Conservation (phyloP, 2,329 filamentous ascomycete genomes). For the Trichoderma polysporum region DNA sequence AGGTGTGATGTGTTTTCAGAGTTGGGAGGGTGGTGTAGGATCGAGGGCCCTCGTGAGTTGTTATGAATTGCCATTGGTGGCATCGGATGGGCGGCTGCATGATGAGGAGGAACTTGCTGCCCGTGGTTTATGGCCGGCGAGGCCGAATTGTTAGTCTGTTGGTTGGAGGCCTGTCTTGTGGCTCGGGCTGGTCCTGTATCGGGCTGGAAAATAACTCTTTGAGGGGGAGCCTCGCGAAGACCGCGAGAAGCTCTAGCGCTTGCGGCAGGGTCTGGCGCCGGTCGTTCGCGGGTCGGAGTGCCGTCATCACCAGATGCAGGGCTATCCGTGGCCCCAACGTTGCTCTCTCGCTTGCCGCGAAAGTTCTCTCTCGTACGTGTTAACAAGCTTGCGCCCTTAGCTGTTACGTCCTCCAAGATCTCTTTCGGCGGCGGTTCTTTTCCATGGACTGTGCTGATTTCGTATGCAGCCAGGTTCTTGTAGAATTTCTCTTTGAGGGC, state of each 20-base stretch:
- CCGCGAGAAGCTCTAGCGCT: conserved; percentile 61
- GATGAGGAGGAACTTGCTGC: conserved; percentile 29
- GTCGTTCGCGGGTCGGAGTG: conserved; percentile 56
- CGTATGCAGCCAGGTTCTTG: conserved; percentile 83
- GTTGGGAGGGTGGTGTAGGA: conserved; percentile 53
- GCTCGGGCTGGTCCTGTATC: conserved; percentile 67
- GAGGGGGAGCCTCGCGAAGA: conserved; percentile 78
- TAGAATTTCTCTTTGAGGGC: conserved; percentile 86
- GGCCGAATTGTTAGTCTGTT: conserved; percentile 35
- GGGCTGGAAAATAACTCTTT: conserved; percentile 81
- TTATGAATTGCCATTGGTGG: conserved; percentile 34
- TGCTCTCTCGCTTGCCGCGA: conserved; percentile 47
- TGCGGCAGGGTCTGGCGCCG: conserved; percentile 51
- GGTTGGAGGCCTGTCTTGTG: conserved; percentile 56
- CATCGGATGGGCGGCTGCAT: conserved; percentile 36
- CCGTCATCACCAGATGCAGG: conserved; percentile 61
- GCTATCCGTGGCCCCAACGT: conserved; percentile 55
- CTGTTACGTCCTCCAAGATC: conserved; percentile 83
- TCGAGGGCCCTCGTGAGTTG: conserved; percentile 43
- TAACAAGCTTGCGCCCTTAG: conserved; percentile 78
- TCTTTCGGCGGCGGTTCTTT: conserved; percentile 84
- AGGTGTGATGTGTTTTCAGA: conserved; percentile 58
- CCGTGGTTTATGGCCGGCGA: conserved; percentile 31
- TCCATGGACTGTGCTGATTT: conserved; percentile 74
- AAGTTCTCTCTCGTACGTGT: conserved; percentile 78